phyloP scores from a whole-genome alignment of 495 filamentous ascomycete genomes.

The Geopyxis carbonaria region DNA sequence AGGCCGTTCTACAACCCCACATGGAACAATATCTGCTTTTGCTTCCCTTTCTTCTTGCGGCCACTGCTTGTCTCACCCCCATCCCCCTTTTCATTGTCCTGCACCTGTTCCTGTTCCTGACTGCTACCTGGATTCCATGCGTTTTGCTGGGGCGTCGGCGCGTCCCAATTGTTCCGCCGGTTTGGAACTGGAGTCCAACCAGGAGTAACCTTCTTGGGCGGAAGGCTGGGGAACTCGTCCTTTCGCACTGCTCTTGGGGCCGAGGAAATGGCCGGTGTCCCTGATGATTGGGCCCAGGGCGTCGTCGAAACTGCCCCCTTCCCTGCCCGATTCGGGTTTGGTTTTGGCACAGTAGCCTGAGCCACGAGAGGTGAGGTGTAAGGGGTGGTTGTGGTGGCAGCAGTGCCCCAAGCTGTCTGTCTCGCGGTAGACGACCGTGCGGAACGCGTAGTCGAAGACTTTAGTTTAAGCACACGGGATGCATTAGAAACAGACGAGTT shows the following conservation, averaged over 20 bases:
- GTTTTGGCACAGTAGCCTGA: constrained; percentile 21
- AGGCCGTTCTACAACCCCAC: constrained; percentile 17
- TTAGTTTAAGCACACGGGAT: constrained; percentile 49
- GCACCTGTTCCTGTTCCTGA: constrained; percentile 5
- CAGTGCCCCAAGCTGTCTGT: constrained; percentile 34
- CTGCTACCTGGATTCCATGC: constrained; percentile 12
- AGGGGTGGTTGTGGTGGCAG: constrained; percentile 26
- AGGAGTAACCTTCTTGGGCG: constrained; percentile 14
- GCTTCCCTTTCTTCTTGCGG: constrained; percentile 22
- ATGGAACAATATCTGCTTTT: constrained; percentile 19
- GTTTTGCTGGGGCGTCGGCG: constrained; percentile 7
- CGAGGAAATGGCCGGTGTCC: constrained; percentile 24
- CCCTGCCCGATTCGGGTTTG: constrained; percentile 18
- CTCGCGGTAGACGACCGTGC: constrained; percentile 41
- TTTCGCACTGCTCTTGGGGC: neutral
- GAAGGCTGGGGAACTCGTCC: constrained; percentile 20
- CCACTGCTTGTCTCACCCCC: constrained; percentile 8
- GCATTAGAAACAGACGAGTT: constrained; percentile 24
- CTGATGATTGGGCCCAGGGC: constrained; percentile 32
- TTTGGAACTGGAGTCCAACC: constrained; percentile 18
- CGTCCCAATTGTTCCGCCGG: constrained; percentile 11
- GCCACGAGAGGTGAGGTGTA: constrained; percentile 25
- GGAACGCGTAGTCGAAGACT: constrained; percentile 60
- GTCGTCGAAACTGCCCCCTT: constrained; percentile 32
- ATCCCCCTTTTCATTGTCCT: constrained; percentile 9